Base-by-base conservation (phyloP, 345 rosid species). In the Brassica cretica region DNA sequence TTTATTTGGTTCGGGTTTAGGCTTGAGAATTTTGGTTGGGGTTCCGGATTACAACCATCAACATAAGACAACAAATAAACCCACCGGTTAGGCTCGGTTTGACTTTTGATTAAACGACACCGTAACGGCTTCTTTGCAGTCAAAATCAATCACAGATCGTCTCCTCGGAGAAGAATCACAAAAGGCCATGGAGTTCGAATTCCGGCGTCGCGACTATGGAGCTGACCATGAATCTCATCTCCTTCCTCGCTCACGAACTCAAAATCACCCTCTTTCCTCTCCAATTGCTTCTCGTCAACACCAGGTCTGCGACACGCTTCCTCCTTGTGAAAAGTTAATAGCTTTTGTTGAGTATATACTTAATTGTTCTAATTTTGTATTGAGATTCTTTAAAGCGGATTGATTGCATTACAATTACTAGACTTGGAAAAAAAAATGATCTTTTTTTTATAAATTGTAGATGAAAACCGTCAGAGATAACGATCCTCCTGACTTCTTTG, bases 201-300 rank as follows among this genome's bases (percentile, higher is more conserved):
- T 90, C 87, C 83, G 93, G 68, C 82, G 80, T 75, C 89, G 96
- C 62, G 83, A 89, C 74, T 94, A 88, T 80, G 73, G 30, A 19
- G 83, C 82, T 51, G 86, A 87, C 41, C 66, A 66, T 6, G 77
- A 88, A 56, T 78, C 83, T 67, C 84, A 77, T 72, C 75, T 82
- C 75, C 89, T 94, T 21, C 87, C 80, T 69, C 96, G 92, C 5
- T 66, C 87, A 75, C 77, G 70, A 70, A 83, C 84, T 68, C 81
- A 71, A 6, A 62, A 64, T 18, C 93, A 90, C 53, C 98, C 98
- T 81, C 92, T 92, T 64, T 85, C 76, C 46, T 16, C 87, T 44
- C 58, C 78, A 8, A 46, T 80, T 64, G 77, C 64, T 6, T 74
- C 87, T 76, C 82, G 41, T 74, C 80, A 56, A 51, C 82, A 66